Base-by-base conservation (phyloP, 1,284 basidiomycete species). In the Marasmius oreades region DNA sequence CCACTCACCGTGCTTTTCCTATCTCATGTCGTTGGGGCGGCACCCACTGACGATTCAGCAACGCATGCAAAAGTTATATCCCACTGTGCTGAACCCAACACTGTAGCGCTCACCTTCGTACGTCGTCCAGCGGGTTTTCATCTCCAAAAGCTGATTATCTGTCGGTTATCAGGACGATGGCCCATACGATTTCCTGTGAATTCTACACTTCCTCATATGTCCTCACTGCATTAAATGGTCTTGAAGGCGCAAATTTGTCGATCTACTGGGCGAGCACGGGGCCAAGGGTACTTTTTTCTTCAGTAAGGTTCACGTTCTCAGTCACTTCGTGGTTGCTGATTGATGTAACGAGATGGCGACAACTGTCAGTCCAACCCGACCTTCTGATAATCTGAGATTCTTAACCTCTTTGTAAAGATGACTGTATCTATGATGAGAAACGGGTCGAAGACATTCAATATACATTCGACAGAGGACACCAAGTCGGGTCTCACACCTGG, bases 351-450 rank as follows among this genome's bases (percentile, higher is more conserved):
- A 42, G 39, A 42, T n/a, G 39, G 39, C 16, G 39, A 42, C 16
- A 42, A 42, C 20, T 42, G 39, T 42, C n/a, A 16, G 39, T 42
- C 16, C 5, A 7, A 7, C 16, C 20, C 20, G 39, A 7, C 20
- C 11, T n/a, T 42, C 7, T 6, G n/a, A n/a, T 20, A n/a, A 4
- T 18, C n/a, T 16, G n/a, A 16, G 39, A 42, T 16, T 42, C 39
- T 42, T n/a, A 20, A 18, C 16, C 39, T 22, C 12, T 48, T 3
- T 20, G 7, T 42, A 8, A 34, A 68, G 66, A 59, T 36, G 61
- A 55, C 18, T 69, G 67, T 54, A 69, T 69, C 44, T 69, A 69
- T 48, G 64, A 65, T 44, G 57, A 60, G 16, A 48, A 55, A 33
- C 57, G 58, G 33, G 55, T 63, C 22, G 37, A 55, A 18, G 57